Base-by-base conservation (phyloP, 2,329 filamentous ascomycete genomes). In the Ophiosphaerella korrae region DNA sequence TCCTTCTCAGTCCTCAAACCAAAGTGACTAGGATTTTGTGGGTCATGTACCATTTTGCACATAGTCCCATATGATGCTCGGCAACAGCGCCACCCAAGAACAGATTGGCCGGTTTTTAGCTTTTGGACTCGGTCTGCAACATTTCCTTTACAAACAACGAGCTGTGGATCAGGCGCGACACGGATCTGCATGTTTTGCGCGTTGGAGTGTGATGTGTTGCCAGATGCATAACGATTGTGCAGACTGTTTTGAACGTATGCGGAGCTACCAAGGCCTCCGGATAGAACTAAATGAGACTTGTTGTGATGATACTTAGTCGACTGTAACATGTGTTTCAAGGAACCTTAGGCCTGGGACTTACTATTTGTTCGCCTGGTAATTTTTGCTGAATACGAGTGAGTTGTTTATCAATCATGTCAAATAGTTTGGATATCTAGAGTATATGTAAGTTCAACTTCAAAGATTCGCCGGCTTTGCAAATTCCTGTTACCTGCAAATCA, bases 71-170 rank as follows among this genome's bases (percentile, higher is more conserved):
- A 74, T 0, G 59, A 64, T 5, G 72, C 67, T 13, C 72, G 57
- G 45, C 67, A 71, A 44, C 71, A 74, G 1, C 71, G 62, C 69
- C 68, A 72, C 0, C 66, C 66, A 1, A 83, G 67, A 0, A 82
- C 77, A 0, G 78, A 66, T 1, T 70, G 65, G 1, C 70, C 72
- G 7, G 72, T 72, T 1, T 74, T 74, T 5, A 80, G 70, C 42
- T 74, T 78, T 40, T 81, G 77, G 5, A 82, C 70, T 9, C 80
- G 74, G 35, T 84, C 80, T 1, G 77, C 68, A 1, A 83, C 75
- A 3, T 83, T 67, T 0, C 82, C 81, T 50, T 80, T 80, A 33
- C 80, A 80, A 1, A 84, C 80, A 3, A 82, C 80, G 0, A 84
- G 77, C 48, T 83, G 80, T 0, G 81, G 81, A 35, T 83, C 81